Evolutionary conservation across 805 yeast species (phyloP), one percentile per base, ranked within the genome.

Genomic region (Candida awuae): DNA sequence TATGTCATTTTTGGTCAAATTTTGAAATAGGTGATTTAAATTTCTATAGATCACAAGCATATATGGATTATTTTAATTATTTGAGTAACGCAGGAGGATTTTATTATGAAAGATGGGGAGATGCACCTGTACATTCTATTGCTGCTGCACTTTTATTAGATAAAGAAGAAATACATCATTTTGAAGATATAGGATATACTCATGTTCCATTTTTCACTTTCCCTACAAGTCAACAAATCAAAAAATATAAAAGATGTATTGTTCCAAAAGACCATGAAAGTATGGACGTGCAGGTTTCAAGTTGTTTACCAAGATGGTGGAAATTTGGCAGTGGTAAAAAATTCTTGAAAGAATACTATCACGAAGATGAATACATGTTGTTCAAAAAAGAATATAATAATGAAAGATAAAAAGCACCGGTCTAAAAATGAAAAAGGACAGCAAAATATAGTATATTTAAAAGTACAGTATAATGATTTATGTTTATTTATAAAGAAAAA

Each of bases 81-180:
- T 66, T 84, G 45, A 85, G 84, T 56, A 51, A 67, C 22, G 66
- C 73, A 15, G 88, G 86, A 34, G 92, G 92, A 4, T 84, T 84
- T 54, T 81, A 81, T 57, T 80, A 82, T 41, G 95, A 86, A 59
- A 64, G 95, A 42, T 87, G 96, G 96, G 96, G 96, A 13, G 96
- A 87, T 62, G 95, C 95, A 0, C 95, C 95, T 0, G 84, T 86
- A 13, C 95, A 86, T 56, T 67, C 90, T 0, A 65, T 85, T 21
- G 94, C 77, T 1, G 77, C 73, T 1, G 56, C 82, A 0, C 56
- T 84, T 31, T 56, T 84, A 32, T 59, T 84, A 45, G 73, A 77
- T 45, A 69, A 65, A 38, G 55, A 65, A 14, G 80, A 84, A 53
- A 60, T 87, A 30, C 81, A 79, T 54, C 85, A 81, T 63, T 84